Conservation (phyloP, 106 monocot species). For the Dendrobium catenatum region DNA sequence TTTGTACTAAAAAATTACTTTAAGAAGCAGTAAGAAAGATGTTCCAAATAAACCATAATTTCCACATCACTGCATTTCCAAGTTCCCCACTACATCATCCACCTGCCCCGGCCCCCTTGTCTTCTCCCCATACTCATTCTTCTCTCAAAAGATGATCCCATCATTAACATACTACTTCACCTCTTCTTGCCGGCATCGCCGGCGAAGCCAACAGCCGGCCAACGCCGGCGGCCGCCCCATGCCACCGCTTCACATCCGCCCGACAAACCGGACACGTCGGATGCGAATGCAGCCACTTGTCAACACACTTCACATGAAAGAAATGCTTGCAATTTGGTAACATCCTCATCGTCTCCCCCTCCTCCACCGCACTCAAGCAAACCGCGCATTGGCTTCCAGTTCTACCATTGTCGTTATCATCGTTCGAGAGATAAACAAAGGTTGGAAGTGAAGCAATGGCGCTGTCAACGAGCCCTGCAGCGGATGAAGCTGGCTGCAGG, state of each 20-base stretch:
- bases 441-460: not conserved
- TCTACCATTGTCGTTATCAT: not conserved
- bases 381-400: not conserved
- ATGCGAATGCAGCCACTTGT: constrained; percentile 2
- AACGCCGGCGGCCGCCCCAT: not conserved
- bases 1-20: too few species aligned
- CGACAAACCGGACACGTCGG: constrained; percentile 10
- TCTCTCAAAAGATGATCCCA: too few species aligned
- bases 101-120: too few species aligned
- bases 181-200: not conserved
- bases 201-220: not conserved
- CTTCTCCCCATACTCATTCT: too few species aligned
- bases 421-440: not conserved
- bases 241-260: not conserved
- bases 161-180: not conserved
- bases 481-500: not conserved
- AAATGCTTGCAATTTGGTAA: constrained; percentile 6
- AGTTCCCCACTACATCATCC: too few species aligned
- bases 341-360: constrained; percentile 10
- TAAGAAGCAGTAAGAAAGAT: too few species aligned
- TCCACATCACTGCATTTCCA: too few species aligned
- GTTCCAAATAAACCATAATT: too few species aligned
- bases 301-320: constrained; percentile 8
- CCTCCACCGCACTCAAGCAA: constrained; percentile 2
- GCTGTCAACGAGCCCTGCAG: not conserved